Evolutionary conservation across 2,329 filamentous ascomycete genomes (phyloP), one percentile per base, ranked within the genome.

Genomic region (Hymenoscyphus fructigenus): DNA sequence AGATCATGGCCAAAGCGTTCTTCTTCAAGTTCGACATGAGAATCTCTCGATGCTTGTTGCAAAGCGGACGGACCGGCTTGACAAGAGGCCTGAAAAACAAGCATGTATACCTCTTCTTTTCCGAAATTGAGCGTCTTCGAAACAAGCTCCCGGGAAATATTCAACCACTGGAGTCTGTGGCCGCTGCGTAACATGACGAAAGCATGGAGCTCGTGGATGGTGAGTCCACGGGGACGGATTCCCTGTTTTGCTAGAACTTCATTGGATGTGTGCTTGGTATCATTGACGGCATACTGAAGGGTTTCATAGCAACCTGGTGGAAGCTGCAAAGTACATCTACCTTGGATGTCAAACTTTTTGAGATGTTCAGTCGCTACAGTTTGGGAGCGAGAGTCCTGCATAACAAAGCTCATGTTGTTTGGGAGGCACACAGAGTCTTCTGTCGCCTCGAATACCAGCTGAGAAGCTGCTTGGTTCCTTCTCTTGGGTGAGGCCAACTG

Each of bases 111-210:
- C 44, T 85, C 82, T 1, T 76, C 63, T 57, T 82, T 81, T 10
- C 80, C 82, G 53, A 85, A 81, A 56, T 85, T 80, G 0, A 89
- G 61, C 0, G 76, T 76, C 0, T 82, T 79, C 2, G 77, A 75
- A 0, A 75, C 73, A 1, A 89, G 73, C 68, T 87, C 81, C 0
- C 77, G 69, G 0, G 86, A 70, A 3, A 89, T 80, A 60, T 87
- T 88, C 7, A 78, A 70, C 82, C 84, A 88, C 60, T 85, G 83
- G 17, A 87, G 73, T 1, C 74, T 70, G 20, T 78, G 6, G 1
- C 38, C 15, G 3, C 38, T n/a, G 3, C 38, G 38, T 5, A 44
- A 44, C 2, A n/a, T n/a, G 15, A n/a, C 15, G 6, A 44, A 44
- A n/a, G 38, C 38, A n/a, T 44, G 15, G 15, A 44, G 38, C 15